Evolutionary conservation across 306 rosid species (phyloP).

Genomic region (Oxytropis ochrocephala): DNA sequence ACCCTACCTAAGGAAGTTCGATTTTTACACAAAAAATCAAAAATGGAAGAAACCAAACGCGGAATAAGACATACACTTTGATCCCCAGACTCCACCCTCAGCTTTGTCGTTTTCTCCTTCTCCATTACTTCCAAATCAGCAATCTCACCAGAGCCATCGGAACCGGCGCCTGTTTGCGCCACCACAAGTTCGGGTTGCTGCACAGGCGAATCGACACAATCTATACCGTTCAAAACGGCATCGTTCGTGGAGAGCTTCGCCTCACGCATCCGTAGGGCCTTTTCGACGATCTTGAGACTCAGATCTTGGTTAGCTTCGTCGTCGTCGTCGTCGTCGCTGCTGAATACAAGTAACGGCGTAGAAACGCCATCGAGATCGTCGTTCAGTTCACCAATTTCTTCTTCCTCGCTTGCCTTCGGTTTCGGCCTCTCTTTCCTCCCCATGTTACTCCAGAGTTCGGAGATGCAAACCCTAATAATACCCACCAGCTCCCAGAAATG

Average conservation of each 20-base stretch:
- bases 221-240: neutral
- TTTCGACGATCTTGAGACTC: conserved; percentile 58
- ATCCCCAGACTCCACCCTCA: conserved; percentile 31
- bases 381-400: conserved; percentile 15
- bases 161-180: neutral
- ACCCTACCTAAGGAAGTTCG: neutral
- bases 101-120: conserved; percentile 26
- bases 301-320: conserved; percentile 79
- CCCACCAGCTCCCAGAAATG: neutral
- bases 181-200: neutral
- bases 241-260: conserved; percentile 24
- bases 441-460: conserved; percentile 20
- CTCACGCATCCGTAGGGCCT: conserved; percentile 44
- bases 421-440: conserved; percentile 40
- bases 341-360: conserved; percentile 6
- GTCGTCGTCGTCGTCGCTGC: conserved; percentile 55
- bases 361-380: neutral
- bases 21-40: neutral
- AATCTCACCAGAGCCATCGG: neutral
- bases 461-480: conserved; percentile 17
- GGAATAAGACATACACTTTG: conserved; percentile 34
- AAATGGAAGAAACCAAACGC: neutral
- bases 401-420: conserved; percentile 24
- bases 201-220: conserved; percentile 7
- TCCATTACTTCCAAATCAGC: neutral